Evolutionary conservation across 345 rosid genomes (phyloP), one percentile per base, ranked within the genome.

Genomic region (Arabidopsis arenosa): DNA sequence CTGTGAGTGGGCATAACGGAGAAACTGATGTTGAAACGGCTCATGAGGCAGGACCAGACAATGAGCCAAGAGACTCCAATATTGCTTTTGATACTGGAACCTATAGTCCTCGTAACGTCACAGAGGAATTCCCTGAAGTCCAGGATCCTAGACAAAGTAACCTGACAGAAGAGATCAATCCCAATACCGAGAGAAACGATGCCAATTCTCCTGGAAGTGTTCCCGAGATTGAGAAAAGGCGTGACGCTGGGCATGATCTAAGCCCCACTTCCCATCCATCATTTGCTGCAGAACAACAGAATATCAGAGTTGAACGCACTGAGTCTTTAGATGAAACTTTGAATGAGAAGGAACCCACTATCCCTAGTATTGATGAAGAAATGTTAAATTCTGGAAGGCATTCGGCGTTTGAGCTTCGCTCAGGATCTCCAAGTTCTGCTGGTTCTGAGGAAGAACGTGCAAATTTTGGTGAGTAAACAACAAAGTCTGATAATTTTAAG

Each of bases 141-240:
- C 72, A 28, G 49, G 82, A 79, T 39, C 76, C 77, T 63, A 80
- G 78, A 71, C 76, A 73, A 40, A 70, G 77, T 63, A 77, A 77
- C 71, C 57, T 43, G 81, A 78, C 84, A 32, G 86, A 80, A 75
- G 53, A 60, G 62, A 75, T 62, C 52, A 55, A 43, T 75, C 66
- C 9, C 15, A 75, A 21, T 39, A 39, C 57, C 7, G 68, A 30
- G 68, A 32, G 57, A 43, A 72, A 59, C 45, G 63, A 44, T 4
- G 73, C 53, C 12, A 43, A 26, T 76, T 75, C 86, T 62, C 81
- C 84, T 41, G 77, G 63, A 72, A 75, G 56, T 79, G 12, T 78
- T 67, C 96, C 88, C 1, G 88, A 83, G 35, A 63, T 85, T 72
- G 98, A 90, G 84, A 76, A 39, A 49, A 67, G 80, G 84, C 90